These are phyloP conservation scores for Trypanosoma cruzi DNA, from an alignment of 208 protist genomes.

Conservation along the genomic window DNA sequence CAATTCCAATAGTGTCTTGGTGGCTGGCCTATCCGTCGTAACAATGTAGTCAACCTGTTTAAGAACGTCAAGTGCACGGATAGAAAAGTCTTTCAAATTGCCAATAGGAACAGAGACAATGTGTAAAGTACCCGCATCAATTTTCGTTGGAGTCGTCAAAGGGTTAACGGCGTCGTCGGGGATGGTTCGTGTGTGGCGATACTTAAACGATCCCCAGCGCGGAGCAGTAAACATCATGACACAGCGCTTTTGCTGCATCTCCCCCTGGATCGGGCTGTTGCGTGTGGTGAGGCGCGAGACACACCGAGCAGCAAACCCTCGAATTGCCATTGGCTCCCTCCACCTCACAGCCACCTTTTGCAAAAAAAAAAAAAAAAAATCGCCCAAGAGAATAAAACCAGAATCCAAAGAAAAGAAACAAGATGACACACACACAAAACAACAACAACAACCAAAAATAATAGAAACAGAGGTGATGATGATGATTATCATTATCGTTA, in stretches of 20 bases:
- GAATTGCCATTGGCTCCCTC: neutral
- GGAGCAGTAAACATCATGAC: conserved; percentile 14
- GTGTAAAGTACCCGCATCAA: conserved; percentile 80
- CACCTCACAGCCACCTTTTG: neutral
- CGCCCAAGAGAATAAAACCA: too few relatives aligned
- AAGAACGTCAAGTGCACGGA: conserved; percentile 84
- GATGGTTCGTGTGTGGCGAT: conserved; percentile 51
- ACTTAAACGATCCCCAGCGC: conserved; percentile 43
- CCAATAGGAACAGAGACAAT: conserved; percentile 92
- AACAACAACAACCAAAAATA: conserved; percentile 7
- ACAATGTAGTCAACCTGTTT: conserved; percentile 90
- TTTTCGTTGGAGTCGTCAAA: conserved; percentile 71
- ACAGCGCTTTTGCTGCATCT: conserved; percentile 4
- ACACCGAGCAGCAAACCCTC: neutral
- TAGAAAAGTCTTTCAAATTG: conserved; percentile 92
- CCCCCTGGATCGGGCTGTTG: neutral
- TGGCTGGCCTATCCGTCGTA: conserved; percentile 79
- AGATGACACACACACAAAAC: neutral
- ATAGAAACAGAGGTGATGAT: neutral
- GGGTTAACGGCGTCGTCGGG: conserved; percentile 81
- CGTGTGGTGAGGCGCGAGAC: neutral
- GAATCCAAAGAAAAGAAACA: neutral
- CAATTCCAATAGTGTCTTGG: conserved; percentile 84
- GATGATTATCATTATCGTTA: too few relatives aligned
- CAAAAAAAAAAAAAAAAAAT: neutral